phyloP scores from a whole-genome alignment of 202 grass and related monocot species.

The Brachypodium distachyon region DNA sequence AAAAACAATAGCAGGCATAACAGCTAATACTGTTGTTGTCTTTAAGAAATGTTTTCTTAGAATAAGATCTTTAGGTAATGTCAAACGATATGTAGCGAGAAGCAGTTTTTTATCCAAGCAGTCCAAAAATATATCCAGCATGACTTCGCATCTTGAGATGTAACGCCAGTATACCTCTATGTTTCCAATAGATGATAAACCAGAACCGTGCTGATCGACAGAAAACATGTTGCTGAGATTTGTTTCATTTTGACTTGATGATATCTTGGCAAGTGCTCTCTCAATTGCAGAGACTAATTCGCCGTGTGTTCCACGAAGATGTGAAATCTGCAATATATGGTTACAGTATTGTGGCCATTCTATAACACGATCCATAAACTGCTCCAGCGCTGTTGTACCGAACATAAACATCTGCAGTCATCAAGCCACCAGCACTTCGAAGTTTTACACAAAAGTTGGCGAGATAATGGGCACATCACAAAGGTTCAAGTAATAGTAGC shows the following conservation, averaged over 20 bases:
- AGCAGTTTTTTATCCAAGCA: background rate
- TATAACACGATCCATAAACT: conserved; percentile 89
- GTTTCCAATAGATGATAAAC: conserved; percentile 53
- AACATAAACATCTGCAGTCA: conserved; percentile 99
- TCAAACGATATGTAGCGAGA: background rate
- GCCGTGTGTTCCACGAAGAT: conserved; percentile 83
- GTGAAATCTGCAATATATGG: conserved; percentile 96
- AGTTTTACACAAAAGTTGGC: background rate
- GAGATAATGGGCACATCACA: background rate
- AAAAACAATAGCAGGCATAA: background rate
- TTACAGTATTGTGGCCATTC: conserved; percentile 97
- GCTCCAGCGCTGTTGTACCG: conserved; percentile 78
- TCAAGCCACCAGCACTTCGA: conserved; percentile 10
- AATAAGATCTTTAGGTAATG: no score
- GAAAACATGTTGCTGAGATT: conserved; percentile 45
- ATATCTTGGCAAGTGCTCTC: conserved; percentile 74
- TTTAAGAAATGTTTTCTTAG: no score
- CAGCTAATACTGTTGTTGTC: background rate
- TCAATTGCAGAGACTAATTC: conserved; percentile 83
- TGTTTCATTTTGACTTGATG: conserved; percentile 89
- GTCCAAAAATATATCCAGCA: background rate
- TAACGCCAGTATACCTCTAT: conserved; percentile 48
- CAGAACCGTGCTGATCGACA: conserved; percentile 67
- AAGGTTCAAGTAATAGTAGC: conserved; percentile 1
- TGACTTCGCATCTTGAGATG: background rate